These are phyloP conservation scores for Pyrenophora tritici-repentis DNA, from an alignment of 2,329 filamentous ascomycete species.

Conservation along the genomic window DNA sequence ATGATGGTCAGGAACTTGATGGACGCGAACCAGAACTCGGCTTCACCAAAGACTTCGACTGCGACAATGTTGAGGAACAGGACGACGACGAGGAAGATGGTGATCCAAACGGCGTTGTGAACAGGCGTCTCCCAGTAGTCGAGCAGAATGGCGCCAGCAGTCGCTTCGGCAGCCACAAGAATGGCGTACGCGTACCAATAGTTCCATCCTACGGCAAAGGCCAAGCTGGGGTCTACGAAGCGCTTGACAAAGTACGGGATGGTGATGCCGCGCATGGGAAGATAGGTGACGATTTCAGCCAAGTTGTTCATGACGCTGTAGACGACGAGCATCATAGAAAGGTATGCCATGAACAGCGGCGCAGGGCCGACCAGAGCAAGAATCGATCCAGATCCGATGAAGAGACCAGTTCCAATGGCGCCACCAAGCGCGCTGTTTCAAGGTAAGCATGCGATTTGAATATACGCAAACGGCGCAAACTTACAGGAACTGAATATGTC, in stretches of 20 bases:
- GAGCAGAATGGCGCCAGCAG: slow-evolving; percentile 40
- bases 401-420: slow-evolving; percentile 54
- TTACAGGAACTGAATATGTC: slow-evolving; percentile 47
- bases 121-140: slow-evolving; percentile 45
- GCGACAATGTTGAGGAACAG: slow-evolving; percentile 45
- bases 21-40: slow-evolving; percentile 58
- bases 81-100: slow-evolving; percentile 44
- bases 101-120: slow-evolving; percentile 43
- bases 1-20: slow-evolving; percentile 54
- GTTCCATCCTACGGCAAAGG: slow-evolving; percentile 42
- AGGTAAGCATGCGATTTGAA: slow-evolving; percentile 33
- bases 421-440: slow-evolving; percentile 63
- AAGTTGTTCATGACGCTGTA: slow-evolving; percentile 50
- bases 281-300: slow-evolving; percentile 49
- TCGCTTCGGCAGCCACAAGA: slow-evolving; percentile 43
- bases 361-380: slow-evolving; percentile 41
- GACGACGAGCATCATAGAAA: slow-evolving; percentile 47
- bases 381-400: slow-evolving; percentile 44
- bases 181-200: slow-evolving; percentile 42
- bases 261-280: slow-evolving; percentile 48
- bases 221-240: slow-evolving; percentile 55
- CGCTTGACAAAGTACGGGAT: slow-evolving; percentile 47
- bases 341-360: slow-evolving; percentile 45
- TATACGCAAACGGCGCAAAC: neutral
- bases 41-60: slow-evolving; percentile 50